These are phyloP conservation scores for Leishmania tropica DNA, from an alignment of 208 protist species.

Conservation along the genomic window DNA sequence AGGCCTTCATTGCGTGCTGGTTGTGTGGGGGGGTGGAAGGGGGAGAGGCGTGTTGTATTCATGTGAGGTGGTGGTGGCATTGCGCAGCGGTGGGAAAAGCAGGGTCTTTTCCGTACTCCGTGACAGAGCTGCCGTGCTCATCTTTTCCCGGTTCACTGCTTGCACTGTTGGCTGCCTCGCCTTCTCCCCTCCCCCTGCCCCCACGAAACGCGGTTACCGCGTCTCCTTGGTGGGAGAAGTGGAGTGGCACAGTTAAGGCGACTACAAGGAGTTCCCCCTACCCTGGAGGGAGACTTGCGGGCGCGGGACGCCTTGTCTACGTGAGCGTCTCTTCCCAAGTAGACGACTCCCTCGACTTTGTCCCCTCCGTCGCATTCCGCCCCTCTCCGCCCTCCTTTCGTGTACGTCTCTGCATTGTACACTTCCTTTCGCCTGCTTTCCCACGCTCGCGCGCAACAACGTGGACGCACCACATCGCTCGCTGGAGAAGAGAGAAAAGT, in stretches of 20 bases:
- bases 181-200: not conserved
- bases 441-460: not conserved
- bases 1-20: not conserved
- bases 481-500: not conserved
- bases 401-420: not conserved
- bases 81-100: not conserved
- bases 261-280: constrained; percentile 3
- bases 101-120: not conserved
- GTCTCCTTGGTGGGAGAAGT: not conserved
- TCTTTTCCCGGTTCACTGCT: no score
- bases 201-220: not conserved
- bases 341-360: not conserved
- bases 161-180: not conserved
- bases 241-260: constrained; percentile 85
- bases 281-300: not conserved
- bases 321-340: not conserved
- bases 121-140: not conserved
- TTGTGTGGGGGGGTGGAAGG: not conserved
- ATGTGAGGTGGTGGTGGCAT: not conserved
- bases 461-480: not conserved
- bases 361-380: no score
- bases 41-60: no score
- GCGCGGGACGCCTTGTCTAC: not conserved
- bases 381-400: not conserved
- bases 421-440: not conserved